Evolutionary conservation across 73 alveolate genomes (phyloP).

Genomic region (Tetrahymena thermophila): DNA sequence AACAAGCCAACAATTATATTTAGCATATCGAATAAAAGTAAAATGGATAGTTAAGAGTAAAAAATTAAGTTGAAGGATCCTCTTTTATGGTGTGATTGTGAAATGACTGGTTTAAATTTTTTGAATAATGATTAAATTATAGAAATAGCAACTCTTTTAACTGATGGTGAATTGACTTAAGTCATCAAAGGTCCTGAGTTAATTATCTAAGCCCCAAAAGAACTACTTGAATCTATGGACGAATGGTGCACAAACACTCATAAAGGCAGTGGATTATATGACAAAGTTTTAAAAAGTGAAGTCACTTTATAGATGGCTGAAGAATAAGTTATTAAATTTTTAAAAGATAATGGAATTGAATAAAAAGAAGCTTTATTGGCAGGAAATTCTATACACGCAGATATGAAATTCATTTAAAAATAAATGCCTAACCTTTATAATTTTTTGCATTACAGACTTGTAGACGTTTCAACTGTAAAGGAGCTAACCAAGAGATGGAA

Average conservation of each 20-base stretch:
- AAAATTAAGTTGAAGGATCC: neutral
- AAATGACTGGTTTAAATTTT: conserved; percentile 66
- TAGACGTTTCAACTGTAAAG: conserved; percentile 60
- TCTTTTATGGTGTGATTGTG: conserved; percentile 63
- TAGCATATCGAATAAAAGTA: neutral
- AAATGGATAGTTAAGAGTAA: neutral
- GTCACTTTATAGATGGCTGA: conserved; percentile 59
- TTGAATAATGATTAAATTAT: conserved; percentile 33
- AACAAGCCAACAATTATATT: neutral
- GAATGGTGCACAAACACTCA: conserved; percentile 69
- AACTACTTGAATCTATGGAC: conserved; percentile 50
- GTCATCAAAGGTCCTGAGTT: conserved; percentile 60
- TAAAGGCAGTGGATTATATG: conserved; percentile 57
- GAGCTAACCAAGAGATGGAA: conserved; percentile 48
- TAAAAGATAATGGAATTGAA: conserved; percentile 18
- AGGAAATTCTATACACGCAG: conserved; percentile 62
- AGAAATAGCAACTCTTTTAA: conserved; percentile 66
- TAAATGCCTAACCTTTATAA: conserved; percentile 58
- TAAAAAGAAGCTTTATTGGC: conserved; percentile 50
- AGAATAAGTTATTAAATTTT: conserved; percentile 43
- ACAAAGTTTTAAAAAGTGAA: conserved; percentile 29
- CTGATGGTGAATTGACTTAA: conserved; percentile 50
- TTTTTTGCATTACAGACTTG: conserved; percentile 56
- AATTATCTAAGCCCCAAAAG: conserved; percentile 50
- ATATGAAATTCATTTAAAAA: conserved; percentile 45